Conservation (phyloP, 2,329 filamentous ascomycete genomes). For the Gliomastix tumulicola region DNA sequence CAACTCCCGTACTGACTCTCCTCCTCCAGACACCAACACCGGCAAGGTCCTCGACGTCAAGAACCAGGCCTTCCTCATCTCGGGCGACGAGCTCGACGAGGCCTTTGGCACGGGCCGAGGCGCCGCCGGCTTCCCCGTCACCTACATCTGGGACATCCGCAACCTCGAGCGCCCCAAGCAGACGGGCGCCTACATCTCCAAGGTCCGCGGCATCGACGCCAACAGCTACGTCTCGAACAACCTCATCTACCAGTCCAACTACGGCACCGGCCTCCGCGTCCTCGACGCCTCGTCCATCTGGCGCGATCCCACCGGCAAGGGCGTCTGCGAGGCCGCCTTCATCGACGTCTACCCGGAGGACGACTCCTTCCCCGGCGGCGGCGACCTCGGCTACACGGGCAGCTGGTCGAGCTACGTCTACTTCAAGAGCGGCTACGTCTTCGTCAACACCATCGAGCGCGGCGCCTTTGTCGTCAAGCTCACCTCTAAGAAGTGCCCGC, state of each 20-base stretch:
- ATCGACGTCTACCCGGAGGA: conserved; percentile 41
- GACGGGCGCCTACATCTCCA: conserved; percentile 31
- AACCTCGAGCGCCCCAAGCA: conserved; percentile 11
- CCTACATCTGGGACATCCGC: conserved; percentile 41
- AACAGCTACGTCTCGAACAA: conserved; percentile 37
- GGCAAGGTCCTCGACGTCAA: conserved; percentile 41
- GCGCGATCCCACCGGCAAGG: conserved; percentile 24
- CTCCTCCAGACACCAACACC: conserved; percentile 52
- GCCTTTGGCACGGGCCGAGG: conserved; percentile 26
- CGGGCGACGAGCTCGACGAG: conserved; percentile 46
- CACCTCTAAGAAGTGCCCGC: conserved; percentile 10
- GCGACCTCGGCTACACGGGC: conserved; percentile 25
- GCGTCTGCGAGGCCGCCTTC: conserved; percentile 33
- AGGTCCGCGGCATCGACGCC: conserved; percentile 32
- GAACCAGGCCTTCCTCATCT: conserved; percentile 32
- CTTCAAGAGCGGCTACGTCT: conserved; percentile 31
- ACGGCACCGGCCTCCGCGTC: conserved; percentile 31
- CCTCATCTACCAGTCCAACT: conserved; percentile 35
- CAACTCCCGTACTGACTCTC: too few species aligned
- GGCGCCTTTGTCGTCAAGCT: conserved; percentile 28
- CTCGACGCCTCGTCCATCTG: conserved; percentile 21
- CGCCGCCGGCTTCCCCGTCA: conserved; percentile 33
- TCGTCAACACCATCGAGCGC: conserved; percentile 34
- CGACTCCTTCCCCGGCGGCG: conserved; percentile 25
- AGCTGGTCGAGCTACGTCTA: conserved; percentile 37